These are phyloP conservation scores for Schwanniomyces yamadae DNA, from an alignment of 805 yeast genomes.

Conservation along the genomic window DNA sequence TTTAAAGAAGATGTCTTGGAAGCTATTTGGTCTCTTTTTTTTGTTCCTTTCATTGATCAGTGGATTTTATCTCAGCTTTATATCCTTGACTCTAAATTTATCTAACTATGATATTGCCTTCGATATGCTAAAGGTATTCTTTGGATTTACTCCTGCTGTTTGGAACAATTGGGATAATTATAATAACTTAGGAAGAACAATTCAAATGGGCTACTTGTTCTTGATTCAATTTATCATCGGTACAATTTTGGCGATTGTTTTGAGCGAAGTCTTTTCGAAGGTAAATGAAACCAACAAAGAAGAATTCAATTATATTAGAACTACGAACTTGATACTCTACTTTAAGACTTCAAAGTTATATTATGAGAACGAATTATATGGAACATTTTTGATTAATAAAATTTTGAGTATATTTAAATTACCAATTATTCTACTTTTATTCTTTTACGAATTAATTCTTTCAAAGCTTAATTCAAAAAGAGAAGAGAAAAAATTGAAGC, in stretches of 20 bases:
- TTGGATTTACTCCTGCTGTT: constrained; percentile 61
- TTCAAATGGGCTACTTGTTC: constrained; percentile 51
- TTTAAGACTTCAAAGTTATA: constrained; percentile 29
- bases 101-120: constrained; percentile 46
- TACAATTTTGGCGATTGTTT: constrained; percentile 54
- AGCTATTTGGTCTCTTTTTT: constrained; percentile 47
- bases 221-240: constrained; percentile 54
- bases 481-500: constrained; percentile 20
- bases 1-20: constrained; percentile 51
- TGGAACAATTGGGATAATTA: constrained; percentile 56
- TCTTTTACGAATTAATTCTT: constrained; percentile 29
- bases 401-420: constrained; percentile 31
- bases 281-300: constrained; percentile 33
- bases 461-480: constrained; percentile 18
- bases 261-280: constrained; percentile 41
- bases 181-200: constrained; percentile 44
- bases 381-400: constrained; percentile 9
- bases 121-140: constrained; percentile 51
- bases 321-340: constrained; percentile 38
- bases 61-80: constrained; percentile 56
- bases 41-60: constrained; percentile 49
- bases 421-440: constrained; percentile 34
- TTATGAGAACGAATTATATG: constrained; percentile 7
- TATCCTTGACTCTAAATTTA: constrained; percentile 44
- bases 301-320: constrained; percentile 40